phyloP scores from a whole-genome alignment of 78 protist genomes.

The Tieghemostelium lacteum region DNA sequence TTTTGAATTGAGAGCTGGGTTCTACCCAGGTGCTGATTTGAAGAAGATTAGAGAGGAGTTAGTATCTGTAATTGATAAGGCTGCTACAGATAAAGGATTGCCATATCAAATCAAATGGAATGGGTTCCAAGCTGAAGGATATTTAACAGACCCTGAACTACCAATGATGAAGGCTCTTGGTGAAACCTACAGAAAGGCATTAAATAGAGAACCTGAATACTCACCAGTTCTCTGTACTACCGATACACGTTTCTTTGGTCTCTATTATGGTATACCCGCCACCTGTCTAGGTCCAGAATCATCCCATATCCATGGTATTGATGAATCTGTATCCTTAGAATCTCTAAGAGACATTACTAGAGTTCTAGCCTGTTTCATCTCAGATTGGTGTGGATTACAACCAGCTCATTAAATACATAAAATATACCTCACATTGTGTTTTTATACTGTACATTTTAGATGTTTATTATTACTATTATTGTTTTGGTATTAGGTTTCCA shows the following conservation, averaged over 20 bases:
- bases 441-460: neutral
- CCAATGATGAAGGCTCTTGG: conserved; percentile 34
- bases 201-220: conserved; percentile 10
- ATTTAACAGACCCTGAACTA: neutral
- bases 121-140: conserved; percentile 81
- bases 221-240: conserved; percentile 66
- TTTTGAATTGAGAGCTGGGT: conserved; percentile 69
- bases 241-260: conserved; percentile 55
- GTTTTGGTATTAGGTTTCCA: conserved; percentile 26
- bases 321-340: conserved; percentile 66
- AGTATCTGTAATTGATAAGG: neutral
- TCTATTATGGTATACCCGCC: conserved; percentile 50
- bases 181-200: conserved; percentile 2
- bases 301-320: conserved; percentile 61
- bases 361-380: conserved; percentile 67
- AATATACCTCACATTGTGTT: neutral
- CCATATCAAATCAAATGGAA: conserved; percentile 44
- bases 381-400: conserved; percentile 78
- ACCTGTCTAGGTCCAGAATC: conserved; percentile 77
- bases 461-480: neutral
- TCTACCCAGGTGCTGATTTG: conserved; percentile 50
- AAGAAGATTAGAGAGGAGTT: neutral
- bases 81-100: conserved; percentile 35
- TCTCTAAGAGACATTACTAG: conserved; percentile 58
- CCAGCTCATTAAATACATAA: conserved; percentile 18